Evolutionary conservation across 2,329 filamentous ascomycete species (phyloP).

Genomic region (Orbilia blumenaviensis): DNA sequence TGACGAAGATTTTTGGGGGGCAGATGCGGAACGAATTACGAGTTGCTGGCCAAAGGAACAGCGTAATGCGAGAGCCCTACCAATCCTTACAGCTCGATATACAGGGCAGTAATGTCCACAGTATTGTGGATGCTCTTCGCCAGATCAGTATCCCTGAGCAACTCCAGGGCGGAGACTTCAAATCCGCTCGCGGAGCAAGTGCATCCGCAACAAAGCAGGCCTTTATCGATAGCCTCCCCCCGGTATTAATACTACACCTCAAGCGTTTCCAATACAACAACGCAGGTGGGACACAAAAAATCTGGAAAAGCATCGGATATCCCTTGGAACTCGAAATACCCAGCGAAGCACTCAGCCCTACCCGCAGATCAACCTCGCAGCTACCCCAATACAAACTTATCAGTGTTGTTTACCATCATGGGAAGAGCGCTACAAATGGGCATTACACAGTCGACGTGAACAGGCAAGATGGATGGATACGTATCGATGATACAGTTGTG

Average conservation of each 20-base stretch:
- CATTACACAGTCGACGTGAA: conserved; percentile 98
- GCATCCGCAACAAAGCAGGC: conserved; percentile 89
- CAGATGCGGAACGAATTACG: conserved; percentile 88
- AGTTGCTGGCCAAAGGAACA: conserved; percentile 85
- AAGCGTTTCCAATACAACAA: conserved; percentile 98
- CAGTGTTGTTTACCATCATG: conserved; percentile 95
- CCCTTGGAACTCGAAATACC: conserved; percentile 94
- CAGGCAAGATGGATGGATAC: conserved; percentile 96
- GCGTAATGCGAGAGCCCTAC: conserved; percentile 91
- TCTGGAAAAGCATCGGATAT: conserved; percentile 98
- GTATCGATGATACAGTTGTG: conserved; percentile 92
- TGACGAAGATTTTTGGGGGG: conserved; percentile 94
- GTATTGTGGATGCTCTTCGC: conserved; percentile 89
- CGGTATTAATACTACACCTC: conserved; percentile 90
- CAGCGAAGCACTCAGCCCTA: conserved; percentile 82
- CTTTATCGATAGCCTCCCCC: conserved; percentile 89
- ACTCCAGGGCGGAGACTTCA: conserved; percentile 80
- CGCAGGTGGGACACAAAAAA: conserved; percentile 88
- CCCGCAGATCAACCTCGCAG: conserved; percentile 70
- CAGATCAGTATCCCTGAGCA: conserved; percentile 84
- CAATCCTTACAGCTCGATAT: conserved; percentile 96
- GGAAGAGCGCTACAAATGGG: conserved; percentile 92
- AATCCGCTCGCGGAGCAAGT: conserved; percentile 78
- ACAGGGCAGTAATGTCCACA: conserved; percentile 82
- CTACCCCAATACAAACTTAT: conserved; percentile 84